Conservation (phyloP, 345 rosid species). For the Crucihimalaya himalaica region DNA sequence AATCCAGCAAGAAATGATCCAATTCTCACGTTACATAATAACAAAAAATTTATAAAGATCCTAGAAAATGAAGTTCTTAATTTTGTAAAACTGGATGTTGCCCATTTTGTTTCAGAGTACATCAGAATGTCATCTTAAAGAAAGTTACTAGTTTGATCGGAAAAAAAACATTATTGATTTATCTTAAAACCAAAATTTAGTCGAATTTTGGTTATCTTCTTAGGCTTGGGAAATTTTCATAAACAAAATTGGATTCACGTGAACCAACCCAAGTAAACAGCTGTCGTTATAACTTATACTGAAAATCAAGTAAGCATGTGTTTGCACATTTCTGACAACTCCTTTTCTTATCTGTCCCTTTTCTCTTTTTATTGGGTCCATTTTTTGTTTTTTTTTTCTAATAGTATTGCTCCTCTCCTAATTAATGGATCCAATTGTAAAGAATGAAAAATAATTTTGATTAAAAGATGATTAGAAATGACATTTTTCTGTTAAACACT, state of each 20-base stretch:
- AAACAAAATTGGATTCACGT: conserved; percentile 28
- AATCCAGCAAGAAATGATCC: conserved; percentile 19
- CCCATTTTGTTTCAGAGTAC: neutral
- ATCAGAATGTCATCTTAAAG: neutral
- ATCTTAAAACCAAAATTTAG: neutral
- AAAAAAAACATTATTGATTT: neutral
- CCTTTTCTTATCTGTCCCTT: conserved; percentile 38
- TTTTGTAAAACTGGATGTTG: conserved; percentile 19
- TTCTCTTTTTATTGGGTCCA: conserved; percentile 2
- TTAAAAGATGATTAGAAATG: neutral
- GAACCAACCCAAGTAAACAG: conserved; percentile 36
- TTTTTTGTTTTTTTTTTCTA: neutral
- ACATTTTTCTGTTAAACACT: neutral
- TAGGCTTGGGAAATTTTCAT: neutral
- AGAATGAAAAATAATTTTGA: neutral
- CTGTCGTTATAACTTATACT: conserved; percentile 24
- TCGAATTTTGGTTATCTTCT: neutral
- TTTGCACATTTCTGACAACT: conserved; percentile 40
- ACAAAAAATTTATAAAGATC: neutral
- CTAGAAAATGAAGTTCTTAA: neutral
- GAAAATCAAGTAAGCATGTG: conserved; percentile 35
- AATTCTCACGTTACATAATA: conserved; percentile 30
- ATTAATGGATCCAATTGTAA: conserved; percentile 12
- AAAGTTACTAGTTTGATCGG: neutral
- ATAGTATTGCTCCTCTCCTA: neutral